Conservation (phyloP, 495 filamentous ascomycete species). For the Penicillium turbatum region DNA sequence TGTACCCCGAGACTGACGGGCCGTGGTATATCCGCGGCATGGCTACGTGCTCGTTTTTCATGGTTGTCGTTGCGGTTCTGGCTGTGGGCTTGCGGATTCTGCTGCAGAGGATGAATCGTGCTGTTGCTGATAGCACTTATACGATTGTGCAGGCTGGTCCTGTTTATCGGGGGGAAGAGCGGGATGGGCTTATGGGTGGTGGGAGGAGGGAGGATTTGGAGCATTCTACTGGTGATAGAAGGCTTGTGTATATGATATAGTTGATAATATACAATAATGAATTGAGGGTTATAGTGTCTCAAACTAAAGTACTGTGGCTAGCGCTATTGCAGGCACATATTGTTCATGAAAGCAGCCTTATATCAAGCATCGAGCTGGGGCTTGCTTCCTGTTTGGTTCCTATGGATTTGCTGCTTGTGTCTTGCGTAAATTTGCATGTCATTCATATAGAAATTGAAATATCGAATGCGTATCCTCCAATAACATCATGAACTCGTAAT, state of each 20-base stretch:
- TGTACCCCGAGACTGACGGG: conserved; percentile 54
- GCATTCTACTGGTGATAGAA: conserved; percentile 20
- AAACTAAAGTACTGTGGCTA: too few species aligned
- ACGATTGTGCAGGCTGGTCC: conserved; percentile 16
- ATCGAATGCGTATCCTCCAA: neutral
- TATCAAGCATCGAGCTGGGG: too few species aligned
- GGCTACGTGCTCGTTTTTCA: conserved; percentile 54
- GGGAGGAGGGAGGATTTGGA: conserved; percentile 19
- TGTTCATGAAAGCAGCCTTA: too few species aligned
- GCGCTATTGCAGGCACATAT: too few species aligned
- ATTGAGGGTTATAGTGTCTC: too few species aligned
- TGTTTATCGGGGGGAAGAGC: conserved; percentile 28
- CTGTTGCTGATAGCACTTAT: conserved; percentile 22
- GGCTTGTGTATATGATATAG: conserved; percentile 33
- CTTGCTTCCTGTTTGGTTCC: too few species aligned
- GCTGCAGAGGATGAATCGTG: conserved; percentile 41
- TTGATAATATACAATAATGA: neutral
- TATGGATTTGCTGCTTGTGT: too few species aligned
- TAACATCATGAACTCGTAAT: neutral
- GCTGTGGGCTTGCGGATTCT: conserved; percentile 45
- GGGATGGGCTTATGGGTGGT: conserved; percentile 38
- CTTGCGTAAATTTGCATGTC: neutral
- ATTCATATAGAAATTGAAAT: neutral
- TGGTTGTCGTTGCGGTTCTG: conserved; percentile 47
- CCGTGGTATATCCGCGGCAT: conserved; percentile 59